Conservation (phyloP, 2,329 filamentous ascomycete species). For the Cyclaneusma minus region DNA sequence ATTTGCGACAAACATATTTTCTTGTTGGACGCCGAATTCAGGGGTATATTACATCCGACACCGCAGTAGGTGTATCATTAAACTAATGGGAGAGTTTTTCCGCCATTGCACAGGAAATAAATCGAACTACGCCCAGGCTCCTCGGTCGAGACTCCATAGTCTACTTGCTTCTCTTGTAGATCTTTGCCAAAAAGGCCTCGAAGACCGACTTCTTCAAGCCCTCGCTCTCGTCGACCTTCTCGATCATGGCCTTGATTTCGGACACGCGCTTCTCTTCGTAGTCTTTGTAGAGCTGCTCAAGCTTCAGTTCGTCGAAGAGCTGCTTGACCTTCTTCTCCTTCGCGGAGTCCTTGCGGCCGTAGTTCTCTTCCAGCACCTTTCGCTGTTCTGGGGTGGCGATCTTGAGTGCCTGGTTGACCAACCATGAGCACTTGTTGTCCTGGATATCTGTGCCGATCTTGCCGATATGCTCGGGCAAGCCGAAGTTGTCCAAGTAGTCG, state of each 20-base stretch:
- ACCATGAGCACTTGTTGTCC: slow-evolving; percentile 99
- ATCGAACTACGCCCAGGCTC: no score
- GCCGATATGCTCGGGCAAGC: slow-evolving; percentile 79
- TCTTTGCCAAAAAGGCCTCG: slow-evolving; percentile 82
- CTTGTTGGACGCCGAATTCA: no score
- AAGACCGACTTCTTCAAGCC: slow-evolving; percentile 87
- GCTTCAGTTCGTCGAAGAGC: slow-evolving; percentile 70
- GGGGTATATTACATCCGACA: no score
- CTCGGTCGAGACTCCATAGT: slow-evolving; percentile 7
- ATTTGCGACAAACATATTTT: no score
- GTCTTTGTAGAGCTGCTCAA: slow-evolving; percentile 69
- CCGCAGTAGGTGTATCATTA: no score
- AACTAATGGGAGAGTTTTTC: no score
- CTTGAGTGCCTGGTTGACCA: slow-evolving; percentile 85
- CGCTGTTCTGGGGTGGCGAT: slow-evolving; percentile 73
- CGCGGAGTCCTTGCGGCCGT: slow-evolving; percentile 75
- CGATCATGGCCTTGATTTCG: slow-evolving; percentile 66
- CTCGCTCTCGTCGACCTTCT: slow-evolving; percentile 65
- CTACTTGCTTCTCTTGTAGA: slow-evolving; percentile 96
- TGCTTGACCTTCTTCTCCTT: slow-evolving; percentile 80
- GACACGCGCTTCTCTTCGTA: slow-evolving; percentile 79
- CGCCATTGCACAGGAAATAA: no score
- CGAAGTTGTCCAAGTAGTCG: slow-evolving; percentile 97
- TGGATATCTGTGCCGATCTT: slow-evolving; percentile 98
- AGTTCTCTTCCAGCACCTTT: slow-evolving; percentile 77